Base-by-base conservation (phyloP, 2,329 filamentous ascomycete species). In the Colletotrichum eremochloae region DNA sequence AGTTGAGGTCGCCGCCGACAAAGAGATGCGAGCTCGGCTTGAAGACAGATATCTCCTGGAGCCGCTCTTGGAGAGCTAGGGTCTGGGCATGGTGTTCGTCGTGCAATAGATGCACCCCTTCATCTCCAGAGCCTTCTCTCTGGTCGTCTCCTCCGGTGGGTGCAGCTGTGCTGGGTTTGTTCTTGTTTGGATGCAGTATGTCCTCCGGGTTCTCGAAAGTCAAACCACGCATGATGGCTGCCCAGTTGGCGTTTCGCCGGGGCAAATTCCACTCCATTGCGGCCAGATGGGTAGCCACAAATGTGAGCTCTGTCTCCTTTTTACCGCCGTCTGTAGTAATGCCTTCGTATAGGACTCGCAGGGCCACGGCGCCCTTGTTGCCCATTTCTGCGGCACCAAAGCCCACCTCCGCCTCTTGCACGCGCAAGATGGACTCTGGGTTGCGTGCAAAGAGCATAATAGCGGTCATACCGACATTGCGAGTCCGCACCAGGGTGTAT, bases 1-100 rank as follows among this genome's bases (percentile, higher is more conserved):
- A 99, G 85, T 99, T 99, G 72, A 99, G 88, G 81, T 99, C 96
- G 33, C 96, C 96, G 0, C 92, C 93, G 58, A 98, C 86, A 80
- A 98, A 97, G 1, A 98, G 85, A 80, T 97, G 91, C 4, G 91
- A 91, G 4, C 87, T 88, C 1, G 94, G 90, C 62, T 89, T 90
- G 84, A 95, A 98, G 68, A 98, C 89, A 44, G 90, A 90, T 52
- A 90, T 83, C 75, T 88, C 81, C 76, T 89, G 87, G 4, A 91
- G 82, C 42, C 81, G 80, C 66, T 82, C 81, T 76, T 85, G 85
- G n/a, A 84, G 77, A 60, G 75, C 77, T 40, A 75, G 70, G 58
- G 81, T 81, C 61, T 82, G 78, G 50, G 79, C 77, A 56, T 82
- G 74, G 58, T 82, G 77, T 61, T 81, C 77, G 31, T 82, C 78